A percentile compares a stretch with the other conserved stretches of the same genome.
Conservation (phyloP, 2,329 filamentous ascomycete species). For the Seiridium cupressi region DNA sequence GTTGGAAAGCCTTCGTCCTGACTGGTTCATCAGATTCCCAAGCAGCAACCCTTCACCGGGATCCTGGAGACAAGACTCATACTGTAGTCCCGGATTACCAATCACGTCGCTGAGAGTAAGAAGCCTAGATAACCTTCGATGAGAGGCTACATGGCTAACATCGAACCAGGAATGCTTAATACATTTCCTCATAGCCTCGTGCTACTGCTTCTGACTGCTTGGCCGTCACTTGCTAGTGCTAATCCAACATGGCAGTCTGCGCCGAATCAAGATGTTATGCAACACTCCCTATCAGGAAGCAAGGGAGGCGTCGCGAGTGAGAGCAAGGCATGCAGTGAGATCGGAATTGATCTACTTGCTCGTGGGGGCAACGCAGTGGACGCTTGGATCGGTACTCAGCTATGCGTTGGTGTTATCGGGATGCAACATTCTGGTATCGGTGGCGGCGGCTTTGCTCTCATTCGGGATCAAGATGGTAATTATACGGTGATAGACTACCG, state of each 20-base stretch:
- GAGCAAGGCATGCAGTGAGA: conserved; percentile 28
- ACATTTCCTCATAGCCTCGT: conserved; percentile 8
- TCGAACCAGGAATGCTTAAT: background rate
- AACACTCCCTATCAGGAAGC: conserved; percentile 10
- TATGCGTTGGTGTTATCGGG: conserved; percentile 73
- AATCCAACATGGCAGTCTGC: conserved; percentile 16
- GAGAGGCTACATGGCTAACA: background rate
- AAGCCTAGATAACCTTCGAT: background rate
- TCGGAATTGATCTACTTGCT: conserved; percentile 28
- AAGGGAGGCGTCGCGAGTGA: conserved; percentile 29
- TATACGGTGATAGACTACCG: conserved; percentile 90
- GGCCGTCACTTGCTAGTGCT: conserved; percentile 11
- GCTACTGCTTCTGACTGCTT: conserved; percentile 13
- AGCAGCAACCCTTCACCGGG: too few relatives aligned
- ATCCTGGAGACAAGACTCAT: background rate
- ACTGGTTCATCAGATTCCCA: too few relatives aligned
- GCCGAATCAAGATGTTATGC: conserved; percentile 16
- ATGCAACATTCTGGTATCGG: conserved; percentile 84
- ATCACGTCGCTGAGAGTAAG: background rate
- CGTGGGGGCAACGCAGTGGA: conserved; percentile 71
- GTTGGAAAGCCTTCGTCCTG: too few relatives aligned
- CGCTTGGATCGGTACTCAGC: conserved; percentile 69
- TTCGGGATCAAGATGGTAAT: conserved; percentile 66
- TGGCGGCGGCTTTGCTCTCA: conserved; percentile 86
- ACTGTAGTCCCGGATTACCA: background rate